Base-by-base conservation (phyloP, 2,329 filamentous ascomycete species). In the Apiospora kogelbergensis region DNA sequence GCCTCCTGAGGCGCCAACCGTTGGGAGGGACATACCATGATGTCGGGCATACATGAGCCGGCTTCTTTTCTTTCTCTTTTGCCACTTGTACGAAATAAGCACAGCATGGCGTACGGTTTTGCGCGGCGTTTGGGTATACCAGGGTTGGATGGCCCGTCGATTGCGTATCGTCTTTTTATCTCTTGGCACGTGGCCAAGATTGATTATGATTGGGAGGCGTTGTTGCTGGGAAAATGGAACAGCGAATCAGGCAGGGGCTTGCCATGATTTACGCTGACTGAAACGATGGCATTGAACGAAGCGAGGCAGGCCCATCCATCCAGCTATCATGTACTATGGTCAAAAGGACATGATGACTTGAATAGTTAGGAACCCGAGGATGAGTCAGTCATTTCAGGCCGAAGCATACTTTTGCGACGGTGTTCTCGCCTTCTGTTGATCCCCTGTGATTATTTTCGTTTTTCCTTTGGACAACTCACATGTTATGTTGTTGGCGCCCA, bases 51-150 rank as follows among this genome's bases (percentile, higher is more conserved):
- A 15, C 11, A 7, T 48, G 46, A 15, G 24, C 46, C 15, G 26
- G 26, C n/a, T 7, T 33, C 7, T n/a, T 60, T 60, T 15, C 11
- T 60, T 37, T 37, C 13, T 60, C 17, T 45, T 45, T 45, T 45
- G 37, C 2, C 11, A 37, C 53, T 60, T 60, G 53, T 37, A 60
- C 20, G 17, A n/a, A 60, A 37, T 37, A 60, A 42, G 65, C 65
- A 46, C 33, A 46, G 65, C 65, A 53, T 66, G 42, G 44, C 30
- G 41, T 66, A 33, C 15, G 64, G 64, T n/a, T 45, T 48, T 33
- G 42, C 42, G 33, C 44, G 64, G 64, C 65, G 65, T 66, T 40
- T 53, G 44, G 65, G 45, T 48, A 57, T 67, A 67, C 53, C 66
- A 60, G 37, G 53, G 26, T 60, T 60, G 53, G 53, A 60, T 60